Conservation (phyloP, 345 rosid species). For the Erucastrum elatum region DNA sequence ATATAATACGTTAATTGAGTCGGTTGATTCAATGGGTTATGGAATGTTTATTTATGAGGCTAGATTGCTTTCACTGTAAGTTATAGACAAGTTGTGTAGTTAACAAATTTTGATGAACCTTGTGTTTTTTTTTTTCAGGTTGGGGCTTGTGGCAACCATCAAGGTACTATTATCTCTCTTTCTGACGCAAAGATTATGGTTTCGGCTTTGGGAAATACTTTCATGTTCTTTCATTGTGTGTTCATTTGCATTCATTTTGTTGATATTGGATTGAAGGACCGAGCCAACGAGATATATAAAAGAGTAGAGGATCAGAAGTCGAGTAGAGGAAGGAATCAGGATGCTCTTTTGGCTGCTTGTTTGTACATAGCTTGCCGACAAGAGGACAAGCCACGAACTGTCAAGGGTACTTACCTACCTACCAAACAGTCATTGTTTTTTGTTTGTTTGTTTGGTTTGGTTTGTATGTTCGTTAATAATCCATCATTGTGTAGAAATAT, state of each 20-base stretch:
- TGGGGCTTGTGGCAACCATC: constrained; percentile 96
- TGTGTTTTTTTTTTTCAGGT: constrained; percentile 60
- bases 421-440: constrained; percentile 40
- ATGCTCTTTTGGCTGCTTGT: constrained; percentile 98
- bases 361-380: constrained; percentile 96
- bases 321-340: constrained; percentile 99
- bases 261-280: constrained; percentile 41
- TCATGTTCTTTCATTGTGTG: no score
- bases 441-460: constrained; percentile 33
- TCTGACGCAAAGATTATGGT: background rate
- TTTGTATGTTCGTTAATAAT: constrained; percentile 45
- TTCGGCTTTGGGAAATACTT: background rate
- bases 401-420: constrained; percentile 69
- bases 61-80: background rate
- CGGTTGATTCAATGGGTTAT: background rate
- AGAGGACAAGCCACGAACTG: constrained; percentile 96
- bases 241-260: background rate
- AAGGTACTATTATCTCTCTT: constrained; percentile 46
- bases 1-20: background rate
- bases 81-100: background rate
- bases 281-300: constrained; percentile 96
- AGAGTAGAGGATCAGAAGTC: constrained; percentile 97
- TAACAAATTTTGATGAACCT: constrained; percentile 16
- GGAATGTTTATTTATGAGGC: background rate
- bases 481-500: constrained; percentile 70